These are phyloP conservation scores for Pelargonium citronellum DNA, from an alignment of 441 rosid species.

Conservation along the genomic window DNA sequence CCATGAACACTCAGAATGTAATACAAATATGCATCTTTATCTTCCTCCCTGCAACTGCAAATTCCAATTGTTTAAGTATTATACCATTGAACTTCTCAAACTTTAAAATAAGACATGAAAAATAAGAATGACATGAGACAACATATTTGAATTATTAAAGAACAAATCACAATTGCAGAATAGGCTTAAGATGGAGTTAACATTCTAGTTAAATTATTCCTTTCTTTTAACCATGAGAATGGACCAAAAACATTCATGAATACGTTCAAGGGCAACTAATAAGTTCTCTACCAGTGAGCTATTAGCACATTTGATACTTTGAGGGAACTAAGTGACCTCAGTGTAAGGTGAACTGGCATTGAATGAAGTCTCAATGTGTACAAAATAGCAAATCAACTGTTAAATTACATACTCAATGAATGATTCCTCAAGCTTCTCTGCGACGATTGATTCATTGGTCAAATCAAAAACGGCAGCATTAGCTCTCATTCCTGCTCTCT, in stretches of 20 bases:
- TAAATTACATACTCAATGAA: conserved; percentile 65
- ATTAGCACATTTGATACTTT: not conserved
- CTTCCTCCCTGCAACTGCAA: conserved; percentile 83
- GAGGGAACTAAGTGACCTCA: not conserved
- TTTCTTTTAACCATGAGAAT: not conserved
- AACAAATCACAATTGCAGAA: too few species aligned
- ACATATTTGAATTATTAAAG: not conserved
- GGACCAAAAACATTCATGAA: not conserved
- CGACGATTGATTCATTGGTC: conserved; percentile 67
- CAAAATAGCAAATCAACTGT: not conserved
- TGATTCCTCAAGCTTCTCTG: conserved; percentile 81
- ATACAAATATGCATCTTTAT: conserved; percentile 79
- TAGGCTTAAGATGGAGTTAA: not conserved
- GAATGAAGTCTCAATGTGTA: not conserved
- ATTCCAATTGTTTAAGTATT: conserved; percentile 18
- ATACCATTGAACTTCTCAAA: conserved; percentile 15
- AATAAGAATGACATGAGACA: not conserved
- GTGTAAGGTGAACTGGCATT: not conserved
- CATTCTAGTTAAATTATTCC: not conserved
- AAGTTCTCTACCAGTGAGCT: not conserved
- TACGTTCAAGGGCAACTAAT: conserved; percentile 6
- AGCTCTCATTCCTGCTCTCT: conserved; percentile 81
- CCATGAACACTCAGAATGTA: conserved; percentile 89
- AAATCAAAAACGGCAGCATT: conserved; percentile 82
- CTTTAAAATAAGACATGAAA: not conserved